Conservation (phyloP, 495 filamentous ascomycete genomes). For the Penicillium paxilli region DNA sequence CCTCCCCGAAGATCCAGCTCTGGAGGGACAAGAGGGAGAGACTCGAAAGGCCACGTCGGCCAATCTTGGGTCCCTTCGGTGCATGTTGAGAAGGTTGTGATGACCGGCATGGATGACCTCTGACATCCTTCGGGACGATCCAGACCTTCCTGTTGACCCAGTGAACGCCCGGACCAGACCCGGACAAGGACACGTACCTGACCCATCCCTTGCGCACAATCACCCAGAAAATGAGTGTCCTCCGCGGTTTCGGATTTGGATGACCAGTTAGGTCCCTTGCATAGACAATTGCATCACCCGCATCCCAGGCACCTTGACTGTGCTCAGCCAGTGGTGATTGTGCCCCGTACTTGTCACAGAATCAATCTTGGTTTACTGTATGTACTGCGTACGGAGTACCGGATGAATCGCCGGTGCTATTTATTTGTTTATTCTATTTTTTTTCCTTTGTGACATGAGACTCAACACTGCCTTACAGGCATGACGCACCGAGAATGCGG, state of each 20-base stretch:
- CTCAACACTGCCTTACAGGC: no score
- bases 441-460: no score
- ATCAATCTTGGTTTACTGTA: background rate
- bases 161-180: background rate
- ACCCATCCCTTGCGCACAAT: conserved; percentile 28
- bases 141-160: no score
- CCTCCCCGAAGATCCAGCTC: no score
- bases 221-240: conserved; percentile 8
- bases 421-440: no score
- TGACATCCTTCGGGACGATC: no score
- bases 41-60: no score
- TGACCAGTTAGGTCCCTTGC: conserved; percentile 16
- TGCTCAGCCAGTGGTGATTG: background rate
- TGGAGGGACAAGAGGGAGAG: no score
- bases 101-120: background rate
- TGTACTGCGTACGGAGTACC: no score
- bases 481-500: conserved; percentile 27
- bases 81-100: background rate
- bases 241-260: conserved; percentile 6
- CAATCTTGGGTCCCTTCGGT: no score
- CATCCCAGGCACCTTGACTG: background rate
- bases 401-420: no score
- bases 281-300: conserved; percentile 19
- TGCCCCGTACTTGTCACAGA: background rate
- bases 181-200: conserved; percentile 25